Percentiles rank a stretch among this genome's conserved stretches.
These are phyloP conservation scores for Lepidium aucheri DNA, from an alignment of 345 rosid genomes.

Conservation along the genomic window DNA sequence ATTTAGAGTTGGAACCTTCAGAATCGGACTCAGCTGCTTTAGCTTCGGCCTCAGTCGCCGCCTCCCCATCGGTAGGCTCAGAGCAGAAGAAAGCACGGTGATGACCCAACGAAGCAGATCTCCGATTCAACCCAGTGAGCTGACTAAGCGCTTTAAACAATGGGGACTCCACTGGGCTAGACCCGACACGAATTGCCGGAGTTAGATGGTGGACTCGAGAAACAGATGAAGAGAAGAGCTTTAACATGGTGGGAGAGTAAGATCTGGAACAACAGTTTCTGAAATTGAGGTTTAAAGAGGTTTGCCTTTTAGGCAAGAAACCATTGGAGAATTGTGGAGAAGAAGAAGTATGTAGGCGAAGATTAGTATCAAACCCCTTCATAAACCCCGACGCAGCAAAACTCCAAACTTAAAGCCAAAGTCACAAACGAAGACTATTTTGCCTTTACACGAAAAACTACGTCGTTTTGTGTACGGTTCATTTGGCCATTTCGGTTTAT, in stretches of 20 bases:
- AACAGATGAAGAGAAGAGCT: slow-evolving; percentile 44
- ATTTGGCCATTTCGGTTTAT: neutral
- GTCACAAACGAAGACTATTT: neutral
- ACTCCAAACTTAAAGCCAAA: slow-evolving; percentile 1
- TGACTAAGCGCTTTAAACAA: slow-evolving; percentile 40
- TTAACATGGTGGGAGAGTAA: slow-evolving; percentile 43
- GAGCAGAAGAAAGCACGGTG: slow-evolving; percentile 73
- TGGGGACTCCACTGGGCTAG: slow-evolving; percentile 26
- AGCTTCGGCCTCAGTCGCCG: slow-evolving; percentile 38
- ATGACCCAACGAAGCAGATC: slow-evolving; percentile 25
- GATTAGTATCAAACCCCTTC: slow-evolving; percentile 37
- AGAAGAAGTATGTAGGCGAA: slow-evolving; percentile 17
- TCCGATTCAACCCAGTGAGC: slow-evolving; percentile 33
- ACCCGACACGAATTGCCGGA: slow-evolving; percentile 28
- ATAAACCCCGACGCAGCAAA: slow-evolving; percentile 42
- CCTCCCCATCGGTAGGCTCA: slow-evolving; percentile 39
- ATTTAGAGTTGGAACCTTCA: slow-evolving; percentile 42
- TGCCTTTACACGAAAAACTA: neutral
- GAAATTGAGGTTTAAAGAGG: neutral
- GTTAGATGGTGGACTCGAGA: slow-evolving; percentile 32
- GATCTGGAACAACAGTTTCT: neutral
- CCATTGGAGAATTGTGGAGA: slow-evolving; percentile 19
- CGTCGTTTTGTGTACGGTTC: neutral
- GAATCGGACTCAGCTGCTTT: slow-evolving; percentile 40
- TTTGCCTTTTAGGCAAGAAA: slow-evolving; percentile 19